Percentiles rank a stretch among this genome's conserved stretches.
Evolutionary conservation across 2,329 filamentous ascomycete genomes (phyloP).

Genomic region (Sporothrix brunneoviolacea): DNA sequence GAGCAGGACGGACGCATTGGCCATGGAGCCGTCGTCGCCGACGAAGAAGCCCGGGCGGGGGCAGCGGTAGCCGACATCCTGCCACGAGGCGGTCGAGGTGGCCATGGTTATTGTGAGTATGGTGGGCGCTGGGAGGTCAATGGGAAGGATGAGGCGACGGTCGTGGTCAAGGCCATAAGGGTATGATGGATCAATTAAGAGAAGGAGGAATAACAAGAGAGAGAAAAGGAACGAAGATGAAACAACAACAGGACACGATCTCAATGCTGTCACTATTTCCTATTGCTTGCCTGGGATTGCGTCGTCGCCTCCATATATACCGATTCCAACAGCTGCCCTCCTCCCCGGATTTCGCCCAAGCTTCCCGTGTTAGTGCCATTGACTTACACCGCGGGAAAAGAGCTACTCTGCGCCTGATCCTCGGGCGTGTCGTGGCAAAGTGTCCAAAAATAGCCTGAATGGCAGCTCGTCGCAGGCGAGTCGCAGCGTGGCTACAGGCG

Average conservation of each 20-base stretch:
- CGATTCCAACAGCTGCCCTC: no score
- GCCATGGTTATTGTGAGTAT: neutral
- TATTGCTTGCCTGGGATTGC: no score
- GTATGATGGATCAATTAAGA: neutral
- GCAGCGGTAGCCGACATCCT: conserved; percentile 16
- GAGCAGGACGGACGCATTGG: conserved; percentile 10
- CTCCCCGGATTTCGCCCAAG: neutral
- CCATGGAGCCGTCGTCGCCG: conserved; percentile 16
- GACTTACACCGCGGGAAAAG: neutral
- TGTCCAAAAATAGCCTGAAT: no score
- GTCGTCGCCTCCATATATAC: no score
- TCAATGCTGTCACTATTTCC: no score
- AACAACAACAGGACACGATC: no score
- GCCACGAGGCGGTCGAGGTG: conserved; percentile 11
- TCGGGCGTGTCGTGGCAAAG: neutral
- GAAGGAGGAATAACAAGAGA: neutral
- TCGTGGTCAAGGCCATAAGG: no score
- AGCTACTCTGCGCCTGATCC: conserved; percentile 1
- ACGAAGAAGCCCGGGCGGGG: conserved; percentile 19
- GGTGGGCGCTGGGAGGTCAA: neutral
- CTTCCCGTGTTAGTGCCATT: neutral
- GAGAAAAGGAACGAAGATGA: neutral
- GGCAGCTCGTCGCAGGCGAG: no score
- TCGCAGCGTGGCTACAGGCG: no score
- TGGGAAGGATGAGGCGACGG: neutral